Conservation (phyloP, 2,329 filamentous ascomycete species). For the Zalaria sp. region DNA sequence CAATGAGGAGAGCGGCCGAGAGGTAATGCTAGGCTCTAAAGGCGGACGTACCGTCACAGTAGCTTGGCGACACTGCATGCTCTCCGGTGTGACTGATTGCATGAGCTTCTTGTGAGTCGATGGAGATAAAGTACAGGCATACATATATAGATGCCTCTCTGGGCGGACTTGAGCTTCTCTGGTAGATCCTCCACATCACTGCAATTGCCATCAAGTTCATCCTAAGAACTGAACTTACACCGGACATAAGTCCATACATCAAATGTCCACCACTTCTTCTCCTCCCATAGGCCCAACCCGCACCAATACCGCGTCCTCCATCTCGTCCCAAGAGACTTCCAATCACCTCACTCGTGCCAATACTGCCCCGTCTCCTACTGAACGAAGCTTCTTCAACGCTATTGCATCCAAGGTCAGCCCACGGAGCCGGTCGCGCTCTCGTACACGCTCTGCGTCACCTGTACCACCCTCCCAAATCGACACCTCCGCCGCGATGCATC, state of each 20-base stretch:
- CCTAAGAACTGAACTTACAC: background rate
- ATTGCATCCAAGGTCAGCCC: background rate
- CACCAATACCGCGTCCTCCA: background rate
- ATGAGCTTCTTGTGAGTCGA: background rate
- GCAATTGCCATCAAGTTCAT: background rate
- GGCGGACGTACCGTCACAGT: background rate
- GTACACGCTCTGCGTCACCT: background rate
- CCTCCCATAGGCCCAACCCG: background rate
- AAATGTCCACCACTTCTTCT: background rate
- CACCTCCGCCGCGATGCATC: background rate
- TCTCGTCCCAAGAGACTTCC: background rate
- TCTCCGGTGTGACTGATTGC: background rate
- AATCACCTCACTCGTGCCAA: background rate
- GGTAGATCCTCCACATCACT: background rate
- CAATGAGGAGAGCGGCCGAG: background rate
- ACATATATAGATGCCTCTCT: background rate
- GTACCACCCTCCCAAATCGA: background rate
- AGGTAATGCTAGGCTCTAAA: background rate
- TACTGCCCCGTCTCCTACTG: background rate
- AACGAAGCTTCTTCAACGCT: background rate
- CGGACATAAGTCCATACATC: background rate
- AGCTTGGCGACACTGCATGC: background rate
- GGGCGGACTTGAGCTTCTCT: background rate
- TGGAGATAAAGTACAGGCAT: background rate
- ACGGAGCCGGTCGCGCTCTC: background rate